Conservation (phyloP, 2,329 filamentous ascomycete species). For the Tricladium varicosporioides region DNA sequence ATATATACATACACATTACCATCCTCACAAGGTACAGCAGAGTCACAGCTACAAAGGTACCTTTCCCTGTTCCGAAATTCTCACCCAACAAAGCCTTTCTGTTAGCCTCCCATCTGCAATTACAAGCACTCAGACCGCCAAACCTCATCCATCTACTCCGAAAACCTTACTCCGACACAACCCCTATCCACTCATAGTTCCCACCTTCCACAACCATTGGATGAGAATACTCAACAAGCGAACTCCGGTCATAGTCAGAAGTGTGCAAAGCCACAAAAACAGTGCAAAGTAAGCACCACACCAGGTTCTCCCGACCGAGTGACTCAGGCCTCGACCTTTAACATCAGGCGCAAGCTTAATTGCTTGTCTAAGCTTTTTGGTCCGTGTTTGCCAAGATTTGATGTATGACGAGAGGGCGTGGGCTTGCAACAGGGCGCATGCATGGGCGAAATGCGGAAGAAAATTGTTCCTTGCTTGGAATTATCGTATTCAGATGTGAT, state of each 20-base stretch:
- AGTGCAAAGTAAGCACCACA: constrained; percentile 3
- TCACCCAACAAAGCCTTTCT: too few relatives aligned
- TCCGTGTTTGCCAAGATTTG: too few relatives aligned
- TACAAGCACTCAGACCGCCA: not conserved
- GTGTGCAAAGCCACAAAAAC: not conserved
- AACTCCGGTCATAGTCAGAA: not conserved
- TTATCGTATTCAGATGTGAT: too few relatives aligned
- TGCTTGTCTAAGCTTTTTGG: not conserved
- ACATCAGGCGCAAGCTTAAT: not conserved
- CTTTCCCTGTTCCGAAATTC: too few relatives aligned
- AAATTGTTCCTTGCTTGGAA: too few relatives aligned
- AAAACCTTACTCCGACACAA: constrained; percentile 1
- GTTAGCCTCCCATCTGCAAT: too few relatives aligned
- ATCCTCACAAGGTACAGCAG: not conserved
- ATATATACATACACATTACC: constrained; percentile 12
- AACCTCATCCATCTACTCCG: too few relatives aligned
- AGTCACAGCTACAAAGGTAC: too few relatives aligned
- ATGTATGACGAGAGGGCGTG: too few relatives aligned
- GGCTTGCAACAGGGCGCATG: too few relatives aligned
- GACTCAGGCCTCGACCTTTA: constrained; percentile 5
- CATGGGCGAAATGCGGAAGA: too few relatives aligned
- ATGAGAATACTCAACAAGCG: not conserved
- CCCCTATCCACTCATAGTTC: not conserved
- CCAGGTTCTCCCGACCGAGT: constrained; percentile 5
- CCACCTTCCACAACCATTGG: not conserved